Conservation (phyloP, 1,139 yeast species). For the Nematodospora anomalae region DNA sequence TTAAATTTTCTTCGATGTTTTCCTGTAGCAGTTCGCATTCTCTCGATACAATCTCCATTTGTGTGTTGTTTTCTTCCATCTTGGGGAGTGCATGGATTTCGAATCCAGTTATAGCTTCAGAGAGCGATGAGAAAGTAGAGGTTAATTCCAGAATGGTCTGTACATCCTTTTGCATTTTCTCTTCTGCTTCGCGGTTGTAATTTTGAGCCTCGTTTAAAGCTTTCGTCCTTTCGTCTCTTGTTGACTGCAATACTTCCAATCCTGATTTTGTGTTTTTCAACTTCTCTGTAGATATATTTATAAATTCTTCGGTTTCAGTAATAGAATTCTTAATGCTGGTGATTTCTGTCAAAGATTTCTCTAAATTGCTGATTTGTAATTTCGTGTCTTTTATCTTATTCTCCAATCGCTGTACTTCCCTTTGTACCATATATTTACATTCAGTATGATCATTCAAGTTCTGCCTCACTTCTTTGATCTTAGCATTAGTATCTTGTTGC, state of each 20-base stretch:
- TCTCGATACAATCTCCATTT: slow-evolving; percentile 14
- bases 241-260: slow-evolving; percentile 15
- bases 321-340: slow-evolving; percentile 21
- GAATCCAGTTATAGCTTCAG: slow-evolving; percentile 19
- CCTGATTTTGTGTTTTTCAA: slow-evolving; percentile 16
- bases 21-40: slow-evolving; percentile 10
- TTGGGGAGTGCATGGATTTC: slow-evolving; percentile 20
- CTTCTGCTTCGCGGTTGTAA: slow-evolving; percentile 22
- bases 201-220: slow-evolving; percentile 24
- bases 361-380: slow-evolving; percentile 55
- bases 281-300: slow-evolving; percentile 16
- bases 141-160: slow-evolving; percentile 5
- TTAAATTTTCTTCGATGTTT: slow-evolving; percentile 26
- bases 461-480: slow-evolving; percentile 47
- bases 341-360: slow-evolving; percentile 46
- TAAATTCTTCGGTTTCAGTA: slow-evolving; percentile 19
- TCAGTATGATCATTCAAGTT: slow-evolving; percentile 45
- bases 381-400: slow-evolving; percentile 56
- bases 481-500: slow-evolving; percentile 43
- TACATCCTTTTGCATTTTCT: slow-evolving; percentile 11
- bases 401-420: slow-evolving; percentile 52
- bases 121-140: slow-evolving; percentile 11
- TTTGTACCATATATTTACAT: slow-evolving; percentile 49
- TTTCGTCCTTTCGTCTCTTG: slow-evolving; percentile 19
- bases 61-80: slow-evolving; percentile 21